Conservation (phyloP, 2,329 filamentous ascomycete species). For the Neophaeococcomyces mojaviensis region DNA sequence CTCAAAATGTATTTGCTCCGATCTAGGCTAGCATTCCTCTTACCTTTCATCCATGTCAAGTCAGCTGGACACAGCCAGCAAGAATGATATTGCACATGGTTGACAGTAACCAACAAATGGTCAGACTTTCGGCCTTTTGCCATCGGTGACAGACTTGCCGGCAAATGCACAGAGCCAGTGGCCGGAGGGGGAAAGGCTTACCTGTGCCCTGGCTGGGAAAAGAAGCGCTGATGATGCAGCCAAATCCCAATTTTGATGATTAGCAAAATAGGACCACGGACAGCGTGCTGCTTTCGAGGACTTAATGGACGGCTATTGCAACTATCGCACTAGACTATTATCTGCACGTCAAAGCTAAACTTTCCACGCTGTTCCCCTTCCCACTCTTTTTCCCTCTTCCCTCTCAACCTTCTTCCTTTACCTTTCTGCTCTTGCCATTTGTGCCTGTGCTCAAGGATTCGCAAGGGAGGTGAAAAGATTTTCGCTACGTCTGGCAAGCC, state of each 20-base stretch:
- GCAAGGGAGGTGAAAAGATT: conserved; percentile 1
- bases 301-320: not conserved
- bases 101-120: too few relatives aligned
- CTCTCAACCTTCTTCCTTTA: not conserved
- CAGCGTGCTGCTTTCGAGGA: not conserved
- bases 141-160: too few relatives aligned
- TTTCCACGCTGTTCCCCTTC: not conserved
- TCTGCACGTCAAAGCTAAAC: not conserved
- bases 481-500: not conserved
- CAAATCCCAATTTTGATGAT: too few relatives aligned
- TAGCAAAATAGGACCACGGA: too few relatives aligned
- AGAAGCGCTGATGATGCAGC: too few relatives aligned
- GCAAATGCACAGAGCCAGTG: too few relatives aligned
- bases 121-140: too few relatives aligned
- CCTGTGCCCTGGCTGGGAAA: too few relatives aligned
- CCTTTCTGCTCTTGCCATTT: not conserved
- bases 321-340: not conserved
- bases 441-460: not conserved
- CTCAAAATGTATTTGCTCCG: not conserved
- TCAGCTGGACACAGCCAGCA: too few relatives aligned
- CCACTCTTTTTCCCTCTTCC: conserved; percentile 5
- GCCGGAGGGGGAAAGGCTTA: too few relatives aligned
- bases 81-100: too few relatives aligned
- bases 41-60: not conserved
- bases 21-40: not conserved